These are phyloP conservation scores for Tanacetum coccineum DNA, from an alignment of 129 eudicot species.

Conservation along the genomic window DNA sequence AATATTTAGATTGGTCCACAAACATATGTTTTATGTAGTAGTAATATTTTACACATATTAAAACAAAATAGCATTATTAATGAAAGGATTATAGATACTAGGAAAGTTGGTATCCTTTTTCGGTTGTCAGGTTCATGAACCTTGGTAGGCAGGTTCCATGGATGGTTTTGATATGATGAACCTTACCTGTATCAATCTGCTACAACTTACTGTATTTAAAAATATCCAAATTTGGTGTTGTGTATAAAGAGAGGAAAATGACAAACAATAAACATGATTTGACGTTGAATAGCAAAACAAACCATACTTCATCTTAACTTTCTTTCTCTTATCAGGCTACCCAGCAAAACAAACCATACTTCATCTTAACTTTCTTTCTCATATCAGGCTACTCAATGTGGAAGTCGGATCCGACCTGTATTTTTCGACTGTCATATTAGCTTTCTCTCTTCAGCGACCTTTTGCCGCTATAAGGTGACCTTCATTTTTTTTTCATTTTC, in stretches of 20 bases:
- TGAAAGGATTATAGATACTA: not conserved
- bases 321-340: too few relatives aligned
- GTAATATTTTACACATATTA: not conserved
- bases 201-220: slow-evolving; percentile 20
- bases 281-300: slow-evolving; percentile 6
- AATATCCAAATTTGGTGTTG: slow-evolving; percentile 16
- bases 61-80: not conserved
- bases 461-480: too few relatives aligned
- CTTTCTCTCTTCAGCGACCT: too few relatives aligned
- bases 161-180: slow-evolving; percentile 21
- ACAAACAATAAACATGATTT: slow-evolving; percentile 22
- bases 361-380: too few relatives aligned
- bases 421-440: too few relatives aligned
- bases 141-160: slow-evolving; percentile 36
- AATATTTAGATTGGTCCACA: too few relatives aligned
- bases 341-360: too few relatives aligned
- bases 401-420: too few relatives aligned
- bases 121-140: slow-evolving; percentile 47
- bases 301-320: not conserved
- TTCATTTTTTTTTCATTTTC: too few relatives aligned
- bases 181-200: slow-evolving; percentile 16
- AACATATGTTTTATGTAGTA: not conserved
- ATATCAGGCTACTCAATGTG: too few relatives aligned
- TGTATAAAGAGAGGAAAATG: slow-evolving; percentile 14
- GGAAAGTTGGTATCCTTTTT: slow-evolving; percentile 9